Evolutionary conservation across 352 stramenopile species (phyloP).

Genomic region (Blastocystis sp.): DNA sequence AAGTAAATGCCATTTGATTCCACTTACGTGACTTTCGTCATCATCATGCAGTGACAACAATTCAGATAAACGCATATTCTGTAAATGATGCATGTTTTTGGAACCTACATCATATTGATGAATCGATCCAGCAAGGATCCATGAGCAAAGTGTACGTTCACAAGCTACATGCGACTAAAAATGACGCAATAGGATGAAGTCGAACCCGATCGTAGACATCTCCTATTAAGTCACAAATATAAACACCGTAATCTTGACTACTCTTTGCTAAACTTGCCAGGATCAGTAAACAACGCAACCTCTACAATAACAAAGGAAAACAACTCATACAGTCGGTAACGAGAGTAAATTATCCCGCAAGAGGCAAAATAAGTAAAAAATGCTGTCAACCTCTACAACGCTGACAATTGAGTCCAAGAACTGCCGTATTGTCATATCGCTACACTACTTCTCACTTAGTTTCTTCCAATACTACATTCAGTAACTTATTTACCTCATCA

Average conservation of each 20-base stretch:
- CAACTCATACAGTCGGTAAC: neutral
- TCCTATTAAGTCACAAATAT: slow-evolving; percentile 18
- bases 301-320: neutral
- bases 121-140: neutral
- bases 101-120: neutral
- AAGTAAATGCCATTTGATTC: too few relatives aligned
- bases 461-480: neutral
- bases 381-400: neutral
- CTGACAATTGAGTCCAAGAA: neutral
- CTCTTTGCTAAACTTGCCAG: neutral
- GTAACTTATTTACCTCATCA: neutral
- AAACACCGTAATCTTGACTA: neutral
- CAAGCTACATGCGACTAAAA: neutral
- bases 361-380: slow-evolving; percentile 5
- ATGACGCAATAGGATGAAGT: neutral
- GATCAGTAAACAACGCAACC: neutral
- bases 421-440: neutral
- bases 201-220: neutral
- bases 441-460: neutral
- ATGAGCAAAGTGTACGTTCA: slow-evolving; percentile 6
- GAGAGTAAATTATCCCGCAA: slow-evolving; percentile 44
- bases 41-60: neutral
- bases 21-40: too few relatives aligned
- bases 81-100: neutral
- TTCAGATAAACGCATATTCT: neutral